These are phyloP conservation scores for Macrophomina pseudophaseolina DNA, from an alignment of 2,329 filamentous ascomycete genomes.

Conservation along the genomic window DNA sequence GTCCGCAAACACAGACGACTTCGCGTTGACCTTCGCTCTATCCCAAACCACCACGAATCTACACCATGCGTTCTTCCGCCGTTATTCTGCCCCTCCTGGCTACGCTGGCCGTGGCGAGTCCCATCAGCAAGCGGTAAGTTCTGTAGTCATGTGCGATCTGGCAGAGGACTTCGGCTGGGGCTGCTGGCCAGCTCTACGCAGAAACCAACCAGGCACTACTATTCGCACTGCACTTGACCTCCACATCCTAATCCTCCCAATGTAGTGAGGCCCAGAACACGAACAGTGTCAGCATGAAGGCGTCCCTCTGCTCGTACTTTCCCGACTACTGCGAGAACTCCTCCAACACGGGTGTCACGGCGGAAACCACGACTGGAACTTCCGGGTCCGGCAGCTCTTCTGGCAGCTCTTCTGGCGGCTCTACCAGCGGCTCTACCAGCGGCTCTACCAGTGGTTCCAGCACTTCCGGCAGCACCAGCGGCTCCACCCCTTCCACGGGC, in stretches of 20 bases:
- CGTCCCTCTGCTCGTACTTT: constrained; percentile 1
- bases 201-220: background rate
- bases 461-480: background rate
- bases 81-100: background rate
- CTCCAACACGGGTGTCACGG: background rate
- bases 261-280: background rate
- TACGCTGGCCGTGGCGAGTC: constrained; percentile 4
- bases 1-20: background rate
- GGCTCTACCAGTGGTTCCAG: background rate
- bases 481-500: background rate
- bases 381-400: background rate
- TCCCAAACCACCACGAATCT: background rate
- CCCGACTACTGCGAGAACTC: background rate
- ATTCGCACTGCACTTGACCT: background rate
- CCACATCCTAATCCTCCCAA: background rate
- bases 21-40: background rate
- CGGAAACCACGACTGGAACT: no score
- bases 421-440: background rate
- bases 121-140: constrained; percentile 1
- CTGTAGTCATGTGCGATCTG: background rate
- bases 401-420: background rate
- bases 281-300: background rate
- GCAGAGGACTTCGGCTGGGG: no score
- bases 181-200: background rate
- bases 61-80: constrained; percentile 7